Evolutionary conservation across 176 grass and related monocot genomes (phyloP).

Genomic region (Phoenix dactylifera): DNA sequence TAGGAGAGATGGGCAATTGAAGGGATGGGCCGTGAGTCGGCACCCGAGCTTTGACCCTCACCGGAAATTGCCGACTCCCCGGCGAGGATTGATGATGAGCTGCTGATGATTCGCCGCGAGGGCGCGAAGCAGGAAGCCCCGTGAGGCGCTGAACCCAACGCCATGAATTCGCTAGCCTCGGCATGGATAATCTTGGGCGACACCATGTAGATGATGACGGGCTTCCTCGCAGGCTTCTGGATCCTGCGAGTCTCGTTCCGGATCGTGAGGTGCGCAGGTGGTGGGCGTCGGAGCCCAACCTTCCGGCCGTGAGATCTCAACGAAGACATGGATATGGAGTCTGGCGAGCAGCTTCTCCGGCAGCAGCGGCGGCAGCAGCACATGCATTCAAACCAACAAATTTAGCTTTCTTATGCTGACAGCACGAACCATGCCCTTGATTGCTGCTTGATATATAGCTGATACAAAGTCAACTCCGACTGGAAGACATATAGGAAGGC

Average conservation of each 20-base stretch:
- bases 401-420: too few relatives aligned
- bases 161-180: slow-evolving; percentile 80
- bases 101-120: slow-evolving; percentile 7
- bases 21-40: slow-evolving; percentile 13
- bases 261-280: slow-evolving; percentile 34
- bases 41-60: slow-evolving; percentile 65
- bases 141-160: slow-evolving; percentile 86
- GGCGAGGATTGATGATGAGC: not conserved
- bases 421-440: too few relatives aligned
- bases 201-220: slow-evolving; percentile 85
- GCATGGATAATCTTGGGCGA: slow-evolving; percentile 84
- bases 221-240: slow-evolving; percentile 40
- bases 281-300: slow-evolving; percentile 22
- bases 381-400: too few relatives aligned
- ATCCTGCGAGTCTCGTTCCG: slow-evolving; percentile 53
- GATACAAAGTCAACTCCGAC: too few relatives aligned
- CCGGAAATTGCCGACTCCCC: slow-evolving; percentile 21
- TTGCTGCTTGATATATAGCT: too few relatives aligned
- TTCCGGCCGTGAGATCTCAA: too few relatives aligned
- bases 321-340: too few relatives aligned
- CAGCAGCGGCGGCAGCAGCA: too few relatives aligned
- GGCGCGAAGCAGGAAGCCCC: slow-evolving; percentile 20
- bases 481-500: too few relatives aligned
- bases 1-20: too few relatives aligned
- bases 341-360: too few relatives aligned